These are phyloP conservation scores for Melampsora abietis-canadensis DNA, from an alignment of 1,284 basidiomycete species.

Conservation along the genomic window DNA sequence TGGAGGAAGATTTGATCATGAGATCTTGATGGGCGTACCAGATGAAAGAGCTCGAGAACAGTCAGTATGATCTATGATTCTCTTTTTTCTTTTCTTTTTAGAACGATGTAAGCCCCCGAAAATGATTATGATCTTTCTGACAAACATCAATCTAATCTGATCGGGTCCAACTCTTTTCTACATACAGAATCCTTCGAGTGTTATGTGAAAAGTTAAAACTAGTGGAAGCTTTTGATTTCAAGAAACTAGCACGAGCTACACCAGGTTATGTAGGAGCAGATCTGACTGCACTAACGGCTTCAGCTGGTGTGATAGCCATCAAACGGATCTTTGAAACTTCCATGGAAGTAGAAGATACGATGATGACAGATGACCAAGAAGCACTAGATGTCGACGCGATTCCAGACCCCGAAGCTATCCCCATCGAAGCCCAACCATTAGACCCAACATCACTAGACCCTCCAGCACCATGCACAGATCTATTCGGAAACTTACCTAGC, in stretches of 20 bases:
- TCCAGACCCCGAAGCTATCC: conserved; percentile 34
- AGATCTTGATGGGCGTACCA: conserved; percentile 95
- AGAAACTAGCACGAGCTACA: conserved; percentile 79
- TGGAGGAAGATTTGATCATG: conserved; percentile 93
- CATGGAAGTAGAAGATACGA: conserved; percentile 26
- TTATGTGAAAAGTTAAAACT: conserved; percentile 71
- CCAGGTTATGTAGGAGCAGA: conserved; percentile 98
- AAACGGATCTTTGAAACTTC: conserved; percentile 80
- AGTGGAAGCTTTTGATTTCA: conserved; percentile 76
- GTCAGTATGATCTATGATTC: conserved; percentile 58
- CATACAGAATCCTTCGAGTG: conserved; percentile 74
- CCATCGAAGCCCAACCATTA: conserved; percentile 4
- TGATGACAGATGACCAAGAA: conserved; percentile 33
- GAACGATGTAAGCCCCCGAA: background rate
- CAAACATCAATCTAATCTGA: background rate
- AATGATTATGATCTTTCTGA: background rate
- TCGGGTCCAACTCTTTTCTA: conserved; percentile 9
- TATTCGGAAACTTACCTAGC: conserved; percentile 56
- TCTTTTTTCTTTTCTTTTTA: conserved; percentile 32
- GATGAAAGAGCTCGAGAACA: conserved; percentile 84
- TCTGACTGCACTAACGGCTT: conserved; percentile 80
- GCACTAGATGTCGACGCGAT: background rate
- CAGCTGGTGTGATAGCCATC: conserved; percentile 91
- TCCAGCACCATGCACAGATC: conserved; percentile 52
- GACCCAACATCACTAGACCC: conserved; percentile 48